Evolutionary conservation across 345 rosid genomes (phyloP), one percentile per base, ranked within the genome.

Genomic region (Triadica sebifera): DNA sequence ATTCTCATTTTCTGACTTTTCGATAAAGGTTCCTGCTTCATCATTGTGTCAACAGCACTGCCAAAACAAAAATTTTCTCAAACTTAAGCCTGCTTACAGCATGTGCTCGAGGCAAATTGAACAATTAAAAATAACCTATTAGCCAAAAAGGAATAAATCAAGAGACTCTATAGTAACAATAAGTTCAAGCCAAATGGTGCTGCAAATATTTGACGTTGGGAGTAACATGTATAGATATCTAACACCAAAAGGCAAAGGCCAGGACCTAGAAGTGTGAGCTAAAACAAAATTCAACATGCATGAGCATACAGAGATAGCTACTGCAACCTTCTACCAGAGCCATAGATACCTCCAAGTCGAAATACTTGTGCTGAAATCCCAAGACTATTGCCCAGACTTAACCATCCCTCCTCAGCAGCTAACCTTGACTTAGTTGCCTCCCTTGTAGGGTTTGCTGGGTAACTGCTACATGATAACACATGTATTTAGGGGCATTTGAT

Each of bases 311-410:
- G 67, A 72, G 66, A 59, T 52, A 67, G 38, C 41, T 62, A 72
- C 73, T 73, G 81, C 81, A 81, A 90, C 97, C 98, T 94, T 86
- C 96, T 86, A 70, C 90, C 91, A 75, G 92, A 92, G 81, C 96
- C 98, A 64, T 94, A 94, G 86, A 91, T 90, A 77, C 98, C 97
- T 65, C 97, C 98, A 73, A 94, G 97, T 78, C 97, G 90, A 85
- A 94, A 87, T 51, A 87, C 77, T 52, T 86, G 87, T 6, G 89
- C 72, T 15, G 89, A 77, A 37, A 90, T 56, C 46, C 92, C 94
- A 62, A 88, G 87, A 72, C 78, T 84, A 69, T 63, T 72, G 22
- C 90, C 97, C 64, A 89, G 76, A 67, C 81, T 78, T 79, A 92
- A 68, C 98, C 97, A 94, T 72, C 90, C 91, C 68, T 87, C 79